A percentile compares a stretch with the other conserved stretches of the same genome.
Evolutionary conservation across 768 basidiomycete species (phyloP).

Genomic region (Rhodosporidiobolus sp.): DNA sequence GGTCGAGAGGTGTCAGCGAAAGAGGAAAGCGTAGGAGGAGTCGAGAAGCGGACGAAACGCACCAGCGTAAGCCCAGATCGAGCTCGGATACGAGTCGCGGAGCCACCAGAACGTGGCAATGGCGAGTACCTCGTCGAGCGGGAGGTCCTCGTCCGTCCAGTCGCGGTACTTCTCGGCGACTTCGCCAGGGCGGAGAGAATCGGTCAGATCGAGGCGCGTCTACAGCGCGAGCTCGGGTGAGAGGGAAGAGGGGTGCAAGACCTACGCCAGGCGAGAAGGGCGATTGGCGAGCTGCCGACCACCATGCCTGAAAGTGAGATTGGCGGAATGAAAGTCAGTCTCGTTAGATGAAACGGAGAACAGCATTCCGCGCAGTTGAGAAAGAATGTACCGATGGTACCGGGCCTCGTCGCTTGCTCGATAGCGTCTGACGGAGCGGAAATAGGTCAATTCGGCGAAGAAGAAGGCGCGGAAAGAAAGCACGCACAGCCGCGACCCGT

Average conservation of each 20-base stretch:
- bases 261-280: slow-evolving; percentile 41
- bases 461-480: no score
- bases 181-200: neutral
- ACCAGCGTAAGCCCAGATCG: slow-evolving; percentile 39
- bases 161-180: slow-evolving; percentile 43
- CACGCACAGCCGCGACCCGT: slow-evolving; percentile 36
- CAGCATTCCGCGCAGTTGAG: neutral
- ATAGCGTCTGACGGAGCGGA: no score
- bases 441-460: no score
- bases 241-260: neutral
- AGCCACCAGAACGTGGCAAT: slow-evolving; percentile 37
- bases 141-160: slow-evolving; percentile 40
- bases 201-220: neutral
- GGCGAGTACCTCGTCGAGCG: slow-evolving; percentile 27
- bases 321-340: no score
- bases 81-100: slow-evolving; percentile 18
- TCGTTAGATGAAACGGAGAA: neutral
- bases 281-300: slow-evolving; percentile 36
- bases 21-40: no score
- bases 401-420: slow-evolving; percentile 25
- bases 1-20: no score
- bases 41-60: no score
- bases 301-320: slow-evolving; percentile 15
- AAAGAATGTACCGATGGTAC: slow-evolving; percentile 12
- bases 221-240: neutral